These are phyloP conservation scores for Tremella mesenterica DNA, from an alignment of 768 basidiomycete species.

Conservation along the genomic window DNA sequence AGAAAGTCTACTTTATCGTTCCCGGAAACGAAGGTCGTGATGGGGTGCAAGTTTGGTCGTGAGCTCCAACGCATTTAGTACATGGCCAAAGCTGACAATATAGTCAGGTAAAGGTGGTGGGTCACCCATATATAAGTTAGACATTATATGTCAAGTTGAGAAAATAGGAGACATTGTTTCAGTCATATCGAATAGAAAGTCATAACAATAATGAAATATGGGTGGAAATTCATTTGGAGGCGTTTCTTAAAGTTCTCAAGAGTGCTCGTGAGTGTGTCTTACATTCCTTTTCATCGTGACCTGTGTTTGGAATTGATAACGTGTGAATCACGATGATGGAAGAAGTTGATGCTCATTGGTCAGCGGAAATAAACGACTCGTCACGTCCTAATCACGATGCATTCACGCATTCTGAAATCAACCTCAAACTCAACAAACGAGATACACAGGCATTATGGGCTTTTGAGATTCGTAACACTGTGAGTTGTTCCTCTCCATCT, in stretches of 20 bases:
- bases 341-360: too few relatives aligned
- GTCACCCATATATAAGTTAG: not conserved
- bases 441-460: constrained; percentile 36
- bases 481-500: constrained; percentile 7
- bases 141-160: not conserved
- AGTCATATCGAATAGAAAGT: constrained; percentile 39
- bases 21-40: constrained; percentile 40
- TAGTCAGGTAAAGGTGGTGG: constrained; percentile 39
- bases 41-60: constrained; percentile 46
- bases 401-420: constrained; percentile 33
- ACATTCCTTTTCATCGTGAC: too few relatives aligned
- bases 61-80: constrained; percentile 6
- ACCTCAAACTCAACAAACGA: constrained; percentile 36
- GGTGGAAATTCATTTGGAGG: constrained; percentile 38
- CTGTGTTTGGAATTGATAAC: too few relatives aligned
- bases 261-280: too few relatives aligned
- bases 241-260: constrained; percentile 35
- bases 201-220: constrained; percentile 41
- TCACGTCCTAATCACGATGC: too few relatives aligned
- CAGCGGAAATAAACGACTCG: too few relatives aligned
- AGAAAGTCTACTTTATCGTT: constrained; percentile 41
- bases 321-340: too few relatives aligned
- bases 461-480: constrained; percentile 38
- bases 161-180: constrained; percentile 34
- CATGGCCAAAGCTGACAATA: not conserved